Evolutionary conservation across 2,329 filamentous ascomycete species (phyloP).

Genomic region (Coniochaeta pulveracea): DNA sequence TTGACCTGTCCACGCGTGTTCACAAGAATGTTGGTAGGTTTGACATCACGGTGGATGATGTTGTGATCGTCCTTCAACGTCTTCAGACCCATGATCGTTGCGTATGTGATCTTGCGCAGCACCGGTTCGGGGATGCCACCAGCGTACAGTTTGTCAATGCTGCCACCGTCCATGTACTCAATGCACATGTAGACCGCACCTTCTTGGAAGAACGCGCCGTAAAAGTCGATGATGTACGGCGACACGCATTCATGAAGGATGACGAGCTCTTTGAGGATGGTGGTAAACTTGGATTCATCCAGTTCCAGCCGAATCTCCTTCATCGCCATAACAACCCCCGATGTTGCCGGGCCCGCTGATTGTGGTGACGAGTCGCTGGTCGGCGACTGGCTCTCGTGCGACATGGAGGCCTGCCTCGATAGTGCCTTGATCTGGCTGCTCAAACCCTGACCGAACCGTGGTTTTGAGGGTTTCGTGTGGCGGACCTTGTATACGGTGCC

Average conservation of each 20-base stretch:
- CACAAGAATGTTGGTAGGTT: constrained; percentile 94
- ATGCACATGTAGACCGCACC: constrained; percentile 99
- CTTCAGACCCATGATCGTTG: constrained; percentile 85
- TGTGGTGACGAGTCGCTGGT: constrained; percentile 15
- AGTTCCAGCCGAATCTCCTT: constrained; percentile 94
- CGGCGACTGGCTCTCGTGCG: constrained; percentile 19
- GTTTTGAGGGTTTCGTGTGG: constrained; percentile 57
- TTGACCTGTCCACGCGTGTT: constrained; percentile 89
- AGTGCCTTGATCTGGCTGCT: constrained; percentile 30
- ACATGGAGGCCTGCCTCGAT: constrained; percentile 23
- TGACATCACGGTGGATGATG: constrained; percentile 97
- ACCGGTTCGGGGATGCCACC: constrained; percentile 85
- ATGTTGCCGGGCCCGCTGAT: constrained; percentile 28
- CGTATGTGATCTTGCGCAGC: constrained; percentile 79
- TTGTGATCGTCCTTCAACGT: constrained; percentile 95
- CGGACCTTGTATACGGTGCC: constrained; percentile 95
- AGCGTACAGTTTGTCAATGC: constrained; percentile 88
- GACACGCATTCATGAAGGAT: constrained; percentile 91
- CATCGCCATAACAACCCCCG: constrained; percentile 92
- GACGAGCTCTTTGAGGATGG: constrained; percentile 95
- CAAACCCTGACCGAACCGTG: constrained; percentile 48
- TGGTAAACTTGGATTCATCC: constrained; percentile 92
- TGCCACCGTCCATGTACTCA: constrained; percentile 98
- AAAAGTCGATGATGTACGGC: constrained; percentile 97
- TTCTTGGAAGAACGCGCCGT: constrained; percentile 97